Base-by-base conservation (phyloP, 371 early-diverging fungal genomes). In the Rhizomucor pusillus region DNA sequence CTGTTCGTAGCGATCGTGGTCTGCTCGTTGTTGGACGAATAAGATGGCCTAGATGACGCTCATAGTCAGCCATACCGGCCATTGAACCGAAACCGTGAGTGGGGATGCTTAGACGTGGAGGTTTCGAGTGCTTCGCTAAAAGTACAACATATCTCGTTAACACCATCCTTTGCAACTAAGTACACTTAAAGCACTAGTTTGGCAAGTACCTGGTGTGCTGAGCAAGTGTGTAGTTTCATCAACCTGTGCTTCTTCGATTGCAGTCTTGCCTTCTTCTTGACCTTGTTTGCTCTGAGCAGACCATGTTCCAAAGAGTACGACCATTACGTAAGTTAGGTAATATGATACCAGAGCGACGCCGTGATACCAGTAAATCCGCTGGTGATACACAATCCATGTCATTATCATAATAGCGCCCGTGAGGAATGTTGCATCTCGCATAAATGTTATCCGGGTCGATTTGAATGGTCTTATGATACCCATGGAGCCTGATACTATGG, bases 401-500 rank as follows among this genome's bases (percentile, higher is more conserved):
- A 77, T 64, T 41, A 86, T 79, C 12, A 82, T 43, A 35, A 86
- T 70, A 16, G 91, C 84, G 35, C 87, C 82, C 2, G 76, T 71
- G 47, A 91, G 82, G 62, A 89, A 90, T 2, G 70, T 60, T 6
- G 86, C 73, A 66, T 92, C 92, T 10, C 92, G 79, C 40, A 84
- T 64, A 55, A 90, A 89, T 5, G 90, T 80, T 9, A 77, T 65
- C 11, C 67, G 69, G 54, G 72, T 74, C 12, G 91, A 88, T 55
- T 75, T 69, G 62, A 90, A 90, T 1, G 82, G 80, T 20, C 80
- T 66, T 20, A 85, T 69, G 9, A 90, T 77, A 1, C 87, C 86
- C 77, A 91, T 88, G 7, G 81, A 80, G 25, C 92, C 90, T 10
- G 85, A 74, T 3, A 92, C 90, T 7, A 91, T 72, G 11, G 87